Evolutionary conservation across 1,284 basidiomycete genomes (phyloP).

Genomic region (Athelia sp.): DNA sequence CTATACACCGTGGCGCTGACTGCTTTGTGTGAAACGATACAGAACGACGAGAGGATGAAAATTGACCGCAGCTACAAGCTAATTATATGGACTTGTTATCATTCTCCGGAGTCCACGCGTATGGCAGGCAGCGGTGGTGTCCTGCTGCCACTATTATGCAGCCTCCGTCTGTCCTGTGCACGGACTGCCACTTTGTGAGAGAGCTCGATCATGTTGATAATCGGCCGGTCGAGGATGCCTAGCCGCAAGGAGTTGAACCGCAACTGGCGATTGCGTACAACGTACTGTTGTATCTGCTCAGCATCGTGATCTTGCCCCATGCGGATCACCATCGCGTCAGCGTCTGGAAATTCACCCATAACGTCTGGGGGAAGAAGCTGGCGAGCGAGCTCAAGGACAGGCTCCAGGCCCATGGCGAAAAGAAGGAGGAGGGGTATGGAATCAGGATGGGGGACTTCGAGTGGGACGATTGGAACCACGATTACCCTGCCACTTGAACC

Average conservation of each 20-base stretch:
- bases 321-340: conserved; percentile 46
- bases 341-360: conserved; percentile 44
- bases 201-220: conserved; percentile 30
- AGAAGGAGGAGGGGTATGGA: conserved; percentile 26
- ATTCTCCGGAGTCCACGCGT: too few species aligned
- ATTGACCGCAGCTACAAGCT: too few species aligned
- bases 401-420: conserved; percentile 26
- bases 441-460: conserved; percentile 30
- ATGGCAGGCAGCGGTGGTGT: too few species aligned
- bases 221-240: conserved; percentile 26
- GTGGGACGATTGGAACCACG: conserved; percentile 33
- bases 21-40: too few species aligned
- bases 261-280: conserved; percentile 33
- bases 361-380: conserved; percentile 33
- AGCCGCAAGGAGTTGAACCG: conserved; percentile 40
- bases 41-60: too few species aligned
- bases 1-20: too few species aligned
- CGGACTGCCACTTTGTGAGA: conserved; percentile 42
- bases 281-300: conserved; percentile 22
- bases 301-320: conserved; percentile 26
- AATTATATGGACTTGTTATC: too few species aligned
- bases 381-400: conserved; percentile 28
- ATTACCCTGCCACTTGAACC: conserved; percentile 24
- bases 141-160: too few species aligned
- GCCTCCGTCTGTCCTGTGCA: conserved; percentile 20